Conservation (phyloP, 345 rosid species). For the Heritiera littoralis region DNA sequence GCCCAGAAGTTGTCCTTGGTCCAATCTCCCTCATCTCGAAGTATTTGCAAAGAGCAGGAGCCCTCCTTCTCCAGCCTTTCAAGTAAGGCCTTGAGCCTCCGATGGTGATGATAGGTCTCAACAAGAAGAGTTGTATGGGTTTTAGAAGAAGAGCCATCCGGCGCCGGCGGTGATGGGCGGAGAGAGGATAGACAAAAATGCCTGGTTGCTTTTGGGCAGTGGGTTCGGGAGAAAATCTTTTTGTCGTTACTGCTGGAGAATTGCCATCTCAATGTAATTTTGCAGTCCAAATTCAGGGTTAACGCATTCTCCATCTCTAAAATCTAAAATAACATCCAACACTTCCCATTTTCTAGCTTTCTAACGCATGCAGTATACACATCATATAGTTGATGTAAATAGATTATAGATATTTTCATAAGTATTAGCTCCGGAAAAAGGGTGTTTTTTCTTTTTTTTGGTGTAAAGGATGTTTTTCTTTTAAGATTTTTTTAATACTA, state of each 20-base stretch:
- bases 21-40: slow-evolving; percentile 70
- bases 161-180: slow-evolving; percentile 23
- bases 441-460: too few species aligned
- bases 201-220: slow-evolving; percentile 24
- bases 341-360: not conserved
- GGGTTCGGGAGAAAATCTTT: slow-evolving; percentile 23
- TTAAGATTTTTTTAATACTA: too few species aligned
- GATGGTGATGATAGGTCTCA: slow-evolving; percentile 47
- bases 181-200: slow-evolving; percentile 18
- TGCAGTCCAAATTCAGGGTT: slow-evolving; percentile 20
- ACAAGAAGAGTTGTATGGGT: slow-evolving; percentile 45
- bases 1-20: slow-evolving; percentile 61
- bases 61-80: slow-evolving; percentile 38
- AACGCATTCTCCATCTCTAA: slow-evolving; percentile 17
- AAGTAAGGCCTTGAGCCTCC: slow-evolving; percentile 37
- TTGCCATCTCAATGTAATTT: slow-evolving; percentile 22
- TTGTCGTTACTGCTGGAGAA: not conserved
- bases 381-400: too few species aligned
- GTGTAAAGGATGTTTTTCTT: too few species aligned
- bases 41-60: slow-evolving; percentile 51
- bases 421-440: too few species aligned
- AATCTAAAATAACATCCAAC: not conserved
- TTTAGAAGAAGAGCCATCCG: slow-evolving; percentile 18
- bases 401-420: too few species aligned
- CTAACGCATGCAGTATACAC: not conserved